These are phyloP conservation scores for Phytophthora chlamydospora DNA, from an alignment of 352 stramenopile genomes.

Conservation along the genomic window DNA sequence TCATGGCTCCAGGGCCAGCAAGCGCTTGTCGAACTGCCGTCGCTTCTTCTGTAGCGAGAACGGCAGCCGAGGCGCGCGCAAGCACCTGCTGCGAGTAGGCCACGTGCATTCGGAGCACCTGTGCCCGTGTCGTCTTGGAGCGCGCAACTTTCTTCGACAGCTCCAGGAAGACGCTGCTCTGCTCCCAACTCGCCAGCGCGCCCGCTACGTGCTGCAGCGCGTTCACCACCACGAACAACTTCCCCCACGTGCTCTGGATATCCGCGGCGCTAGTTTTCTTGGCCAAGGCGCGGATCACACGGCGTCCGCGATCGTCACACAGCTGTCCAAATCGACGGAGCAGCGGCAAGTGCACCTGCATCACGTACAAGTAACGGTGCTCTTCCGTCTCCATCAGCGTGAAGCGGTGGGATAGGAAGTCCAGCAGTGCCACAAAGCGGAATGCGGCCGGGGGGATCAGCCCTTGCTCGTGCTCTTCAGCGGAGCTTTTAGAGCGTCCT, in stretches of 20 bases:
- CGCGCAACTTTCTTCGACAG: conserved; percentile 61
- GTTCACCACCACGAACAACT: conserved; percentile 62
- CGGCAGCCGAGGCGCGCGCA: conserved; percentile 55
- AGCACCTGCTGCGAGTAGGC: conserved; percentile 57
- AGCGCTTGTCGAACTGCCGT: conserved; percentile 72
- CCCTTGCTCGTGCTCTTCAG: conserved; percentile 12
- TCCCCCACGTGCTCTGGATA: conserved; percentile 19
- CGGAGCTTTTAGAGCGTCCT: neutral
- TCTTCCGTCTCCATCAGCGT: conserved; percentile 64
- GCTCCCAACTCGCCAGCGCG: conserved; percentile 60
- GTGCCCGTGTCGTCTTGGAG: conserved; percentile 55
- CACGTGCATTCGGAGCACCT: conserved; percentile 72
- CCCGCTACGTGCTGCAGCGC: conserved; percentile 47
- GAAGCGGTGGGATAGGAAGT: conserved; percentile 76
- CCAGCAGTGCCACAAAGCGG: conserved; percentile 56
- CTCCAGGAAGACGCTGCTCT: conserved; percentile 74
- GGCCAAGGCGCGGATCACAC: conserved; percentile 18
- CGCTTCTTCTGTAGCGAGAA: conserved; percentile 73
- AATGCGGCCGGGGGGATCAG: conserved; percentile 37
- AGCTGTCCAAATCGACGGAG: conserved; percentile 43
- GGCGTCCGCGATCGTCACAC: conserved; percentile 33
- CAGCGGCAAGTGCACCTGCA: conserved; percentile 67
- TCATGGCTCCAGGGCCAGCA: conserved; percentile 67
- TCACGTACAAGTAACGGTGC: conserved; percentile 80
- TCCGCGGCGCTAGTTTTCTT: conserved; percentile 13